phyloP scores from a whole-genome alignment of 176 grass and related monocot species.

The Cenchrus purpureus region DNA sequence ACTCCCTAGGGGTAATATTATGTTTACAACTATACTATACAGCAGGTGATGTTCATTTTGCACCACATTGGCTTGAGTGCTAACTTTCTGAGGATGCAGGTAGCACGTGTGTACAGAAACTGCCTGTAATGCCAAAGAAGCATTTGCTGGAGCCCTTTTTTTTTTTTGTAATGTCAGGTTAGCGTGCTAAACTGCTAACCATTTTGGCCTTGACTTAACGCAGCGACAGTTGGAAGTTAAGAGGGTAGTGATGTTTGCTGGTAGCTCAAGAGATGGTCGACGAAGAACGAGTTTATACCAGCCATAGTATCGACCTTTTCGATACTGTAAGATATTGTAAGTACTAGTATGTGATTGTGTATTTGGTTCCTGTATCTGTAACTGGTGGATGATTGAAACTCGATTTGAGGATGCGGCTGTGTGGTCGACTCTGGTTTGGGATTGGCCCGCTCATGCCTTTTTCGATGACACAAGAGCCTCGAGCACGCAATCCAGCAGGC shows the following conservation, averaged over 20 bases:
- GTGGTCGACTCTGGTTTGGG: too few species aligned
- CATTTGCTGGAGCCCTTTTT: not conserved
- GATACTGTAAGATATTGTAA: not conserved
- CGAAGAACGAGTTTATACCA: not conserved
- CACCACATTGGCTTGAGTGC: not conserved
- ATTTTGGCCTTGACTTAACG: not conserved
- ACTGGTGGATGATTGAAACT: not conserved
- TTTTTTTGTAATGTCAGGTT: not conserved
- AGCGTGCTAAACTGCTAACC: not conserved
- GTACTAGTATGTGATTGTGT: not conserved
- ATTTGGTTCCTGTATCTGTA: not conserved
- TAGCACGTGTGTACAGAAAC: not conserved
- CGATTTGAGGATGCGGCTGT: too few species aligned
- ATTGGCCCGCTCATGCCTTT: too few species aligned
- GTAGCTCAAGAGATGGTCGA: not conserved
- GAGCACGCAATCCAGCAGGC: too few species aligned
- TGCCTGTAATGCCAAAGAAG: not conserved
- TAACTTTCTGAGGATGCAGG: constrained; percentile 3
- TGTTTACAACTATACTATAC: not conserved
- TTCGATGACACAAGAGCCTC: too few species aligned
- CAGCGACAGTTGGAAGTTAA: not conserved
- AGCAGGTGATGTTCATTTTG: not conserved
- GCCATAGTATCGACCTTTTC: not conserved
- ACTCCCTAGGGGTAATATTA: not conserved
- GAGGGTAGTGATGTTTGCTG: constrained; percentile 2